phyloP scores from a whole-genome alignment of 345 rosid genomes.

The Populus alba region DNA sequence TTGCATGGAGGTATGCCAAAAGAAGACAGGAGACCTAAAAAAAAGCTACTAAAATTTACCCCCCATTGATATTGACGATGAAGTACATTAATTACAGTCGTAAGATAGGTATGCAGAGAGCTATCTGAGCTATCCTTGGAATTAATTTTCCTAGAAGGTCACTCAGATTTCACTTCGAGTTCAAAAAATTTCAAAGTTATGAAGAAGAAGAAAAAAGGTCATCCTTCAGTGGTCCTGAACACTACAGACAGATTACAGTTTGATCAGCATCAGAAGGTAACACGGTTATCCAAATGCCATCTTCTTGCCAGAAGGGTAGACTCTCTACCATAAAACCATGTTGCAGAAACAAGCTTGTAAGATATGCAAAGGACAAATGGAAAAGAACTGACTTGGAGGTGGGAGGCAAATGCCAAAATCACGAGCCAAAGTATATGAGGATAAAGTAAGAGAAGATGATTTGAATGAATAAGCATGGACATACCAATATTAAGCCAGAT shows the following conservation, averaged over 20 bases:
- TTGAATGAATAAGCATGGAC: not conserved
- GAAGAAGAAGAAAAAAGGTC: not conserved
- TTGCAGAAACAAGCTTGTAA: not conserved
- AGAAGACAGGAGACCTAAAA: not conserved
- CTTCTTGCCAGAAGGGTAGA: not conserved
- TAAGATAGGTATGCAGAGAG: not conserved
- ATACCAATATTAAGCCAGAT: not conserved
- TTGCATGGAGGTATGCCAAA: not conserved
- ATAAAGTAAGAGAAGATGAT: not conserved
- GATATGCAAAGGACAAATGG: not conserved
- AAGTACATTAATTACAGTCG: not conserved
- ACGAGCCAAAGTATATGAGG: not conserved
- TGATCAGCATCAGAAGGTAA: not conserved
- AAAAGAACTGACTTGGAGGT: not conserved
- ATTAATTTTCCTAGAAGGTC: not conserved
- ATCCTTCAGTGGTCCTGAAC: not conserved
- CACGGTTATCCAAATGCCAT: not conserved
- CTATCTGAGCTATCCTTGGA: not conserved
- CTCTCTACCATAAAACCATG: not conserved
- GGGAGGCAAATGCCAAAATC: not conserved
- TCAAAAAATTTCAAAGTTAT: not conserved
- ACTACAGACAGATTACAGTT: not conserved
- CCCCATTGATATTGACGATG: not conserved
- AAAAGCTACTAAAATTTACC: not conserved
- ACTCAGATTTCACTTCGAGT: not conserved